phyloP scores from a whole-genome alignment of 495 filamentous ascomycete species.

The Neurospora tetrasperma region DNA sequence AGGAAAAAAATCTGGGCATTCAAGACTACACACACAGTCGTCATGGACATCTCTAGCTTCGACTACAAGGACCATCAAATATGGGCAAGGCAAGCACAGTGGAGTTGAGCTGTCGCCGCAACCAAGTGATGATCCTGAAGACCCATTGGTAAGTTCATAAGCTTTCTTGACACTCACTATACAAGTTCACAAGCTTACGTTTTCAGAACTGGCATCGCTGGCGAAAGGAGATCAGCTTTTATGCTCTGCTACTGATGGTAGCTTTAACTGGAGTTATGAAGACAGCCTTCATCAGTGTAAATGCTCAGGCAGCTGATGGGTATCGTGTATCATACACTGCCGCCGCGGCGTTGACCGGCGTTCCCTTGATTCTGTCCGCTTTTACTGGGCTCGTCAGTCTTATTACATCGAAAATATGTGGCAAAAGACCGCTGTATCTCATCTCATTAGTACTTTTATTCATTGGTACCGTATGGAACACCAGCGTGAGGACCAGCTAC shows the following conservation, averaged over 20 bases:
- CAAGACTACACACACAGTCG: slow-evolving; percentile 20
- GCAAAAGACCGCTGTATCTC: slow-evolving; percentile 39
- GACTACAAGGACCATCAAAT: slow-evolving; percentile 33
- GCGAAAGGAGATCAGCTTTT: slow-evolving; percentile 39
- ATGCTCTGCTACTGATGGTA: slow-evolving; percentile 31
- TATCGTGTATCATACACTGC: slow-evolving; percentile 35
- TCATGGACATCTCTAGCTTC: slow-evolving; percentile 29
- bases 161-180: background rate
- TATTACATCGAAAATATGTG: slow-evolving; percentile 30
- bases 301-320: slow-evolving; percentile 28
- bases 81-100: slow-evolving; percentile 32
- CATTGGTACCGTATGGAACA: slow-evolving; percentile 38
- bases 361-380: slow-evolving; percentile 38
- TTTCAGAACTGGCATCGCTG: slow-evolving; percentile 39
- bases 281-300: slow-evolving; percentile 39
- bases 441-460: slow-evolving; percentile 33
- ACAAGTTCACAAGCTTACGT: background rate
- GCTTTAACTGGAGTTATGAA: slow-evolving; percentile 36
- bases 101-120: slow-evolving; percentile 38
- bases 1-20: slow-evolving; percentile 10
- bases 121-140: slow-evolving; percentile 37
- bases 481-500: slow-evolving; percentile 29
- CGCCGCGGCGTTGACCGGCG: slow-evolving; percentile 36
- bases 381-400: slow-evolving; percentile 31
- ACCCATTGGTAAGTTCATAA: slow-evolving; percentile 32